Percentiles rank a stretch among this genome's conserved stretches.
phyloP scores from a whole-genome alignment of 106 monocot species.

The Apostasia shenzhenica region DNA sequence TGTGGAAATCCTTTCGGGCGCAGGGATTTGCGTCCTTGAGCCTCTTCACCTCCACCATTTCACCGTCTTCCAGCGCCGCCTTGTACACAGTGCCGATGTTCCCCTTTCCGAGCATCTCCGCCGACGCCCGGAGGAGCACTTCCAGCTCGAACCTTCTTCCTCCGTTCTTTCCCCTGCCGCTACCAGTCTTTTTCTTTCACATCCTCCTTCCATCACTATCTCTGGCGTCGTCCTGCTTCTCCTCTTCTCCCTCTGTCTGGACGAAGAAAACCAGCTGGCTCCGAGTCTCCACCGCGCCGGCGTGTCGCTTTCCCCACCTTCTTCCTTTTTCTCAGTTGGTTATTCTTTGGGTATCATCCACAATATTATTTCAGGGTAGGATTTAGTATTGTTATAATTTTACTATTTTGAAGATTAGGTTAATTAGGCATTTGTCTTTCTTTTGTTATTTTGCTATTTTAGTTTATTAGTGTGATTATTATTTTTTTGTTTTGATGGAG shows the following conservation, averaged over 20 bases:
- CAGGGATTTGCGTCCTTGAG: constrained; percentile 49
- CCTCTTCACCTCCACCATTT: constrained; percentile 54
- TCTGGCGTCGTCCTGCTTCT: background rate
- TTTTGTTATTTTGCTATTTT: no score
- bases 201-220: constrained; percentile 1
- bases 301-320: constrained; percentile 11
- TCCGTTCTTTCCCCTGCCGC: background rate
- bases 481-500: no score
- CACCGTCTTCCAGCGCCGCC: constrained; percentile 50
- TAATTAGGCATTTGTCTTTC: no score
- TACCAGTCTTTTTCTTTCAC: background rate
- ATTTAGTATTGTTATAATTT: no score
- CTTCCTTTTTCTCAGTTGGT: no score
- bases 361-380: no score
- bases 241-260: background rate
- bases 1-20: constrained; percentile 28
- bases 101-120: constrained; percentile 68
- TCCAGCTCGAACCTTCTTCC: constrained; percentile 39
- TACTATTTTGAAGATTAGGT: no score
- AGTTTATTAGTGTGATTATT: no score
- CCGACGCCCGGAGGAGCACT: constrained; percentile 52
- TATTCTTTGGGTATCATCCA: no score
- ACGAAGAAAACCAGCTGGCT: constrained; percentile 54
- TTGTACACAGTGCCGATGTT: constrained; percentile 62
- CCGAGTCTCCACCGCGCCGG: constrained; percentile 6